Conservation (phyloP, 2,329 filamentous ascomycete species). For the Ophiostoma ulmi region DNA sequence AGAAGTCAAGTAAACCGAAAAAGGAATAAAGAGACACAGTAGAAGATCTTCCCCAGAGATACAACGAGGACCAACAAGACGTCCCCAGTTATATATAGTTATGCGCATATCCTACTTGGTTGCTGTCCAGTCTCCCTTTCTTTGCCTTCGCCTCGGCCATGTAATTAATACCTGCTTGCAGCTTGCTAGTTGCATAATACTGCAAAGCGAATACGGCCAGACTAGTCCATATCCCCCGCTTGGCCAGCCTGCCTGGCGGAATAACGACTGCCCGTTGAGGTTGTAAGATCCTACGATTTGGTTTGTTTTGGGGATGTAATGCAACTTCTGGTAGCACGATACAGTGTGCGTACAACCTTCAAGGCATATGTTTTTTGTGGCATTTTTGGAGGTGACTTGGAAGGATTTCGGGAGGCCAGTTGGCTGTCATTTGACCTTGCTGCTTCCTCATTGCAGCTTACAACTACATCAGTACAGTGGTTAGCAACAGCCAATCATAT, state of each 20-base stretch:
- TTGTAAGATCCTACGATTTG: not conserved
- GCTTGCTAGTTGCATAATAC: not conserved
- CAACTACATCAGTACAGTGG: too few species aligned
- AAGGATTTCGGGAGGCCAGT: not conserved
- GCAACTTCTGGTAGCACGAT: not conserved
- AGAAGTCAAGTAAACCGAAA: not conserved
- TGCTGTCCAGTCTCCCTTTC: not conserved
- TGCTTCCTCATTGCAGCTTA: not conserved
- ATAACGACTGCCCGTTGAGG: not conserved
- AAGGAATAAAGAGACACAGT: not conserved
- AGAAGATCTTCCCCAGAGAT: not conserved
- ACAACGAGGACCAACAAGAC: not conserved
- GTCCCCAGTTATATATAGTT: not conserved
- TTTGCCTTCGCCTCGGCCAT: constrained; percentile 1
- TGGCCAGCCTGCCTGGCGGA: not conserved
- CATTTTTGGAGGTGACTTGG: not conserved
- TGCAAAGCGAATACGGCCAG: not conserved
- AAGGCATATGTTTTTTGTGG: not conserved
- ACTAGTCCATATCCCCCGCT: not conserved
- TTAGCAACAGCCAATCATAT: not conserved
- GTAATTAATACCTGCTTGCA: not conserved
- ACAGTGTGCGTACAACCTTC: not conserved
- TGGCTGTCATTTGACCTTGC: not conserved
- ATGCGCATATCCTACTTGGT: not conserved
- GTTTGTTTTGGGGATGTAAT: not conserved